phyloP scores from a whole-genome alignment of 768 basidiomycete genomes.

The Sarcodon sp. region DNA sequence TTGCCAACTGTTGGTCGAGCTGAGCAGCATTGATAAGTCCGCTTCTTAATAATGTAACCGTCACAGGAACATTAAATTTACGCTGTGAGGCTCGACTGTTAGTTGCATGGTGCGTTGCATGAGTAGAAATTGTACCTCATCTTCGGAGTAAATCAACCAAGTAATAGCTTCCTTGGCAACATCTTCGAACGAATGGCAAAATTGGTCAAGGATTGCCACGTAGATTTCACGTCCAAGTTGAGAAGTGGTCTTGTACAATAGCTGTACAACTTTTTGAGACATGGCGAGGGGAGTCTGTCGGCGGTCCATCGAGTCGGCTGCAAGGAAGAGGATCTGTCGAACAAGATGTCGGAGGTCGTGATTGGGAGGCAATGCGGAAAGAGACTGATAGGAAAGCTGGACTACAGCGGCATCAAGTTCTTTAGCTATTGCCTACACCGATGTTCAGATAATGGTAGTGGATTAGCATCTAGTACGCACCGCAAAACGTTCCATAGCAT shows the following conservation, averaged over 20 bases:
- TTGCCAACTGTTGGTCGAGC: constrained; percentile 86
- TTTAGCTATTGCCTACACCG: constrained; percentile 24
- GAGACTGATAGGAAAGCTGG: constrained; percentile 60
- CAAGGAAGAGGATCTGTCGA: constrained; percentile 70
- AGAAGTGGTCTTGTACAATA: constrained; percentile 80
- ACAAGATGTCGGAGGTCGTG: constrained; percentile 82
- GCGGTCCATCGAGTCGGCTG: constrained; percentile 66
- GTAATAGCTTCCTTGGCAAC: constrained; percentile 94
- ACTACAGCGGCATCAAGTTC: constrained; percentile 76
- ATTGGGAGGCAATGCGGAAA: constrained; percentile 62
- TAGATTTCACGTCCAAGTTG: constrained; percentile 90
- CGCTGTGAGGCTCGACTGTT: constrained; percentile 38
- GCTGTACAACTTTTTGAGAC: constrained; percentile 94
- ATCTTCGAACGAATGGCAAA: constrained; percentile 83
- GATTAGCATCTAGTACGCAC: constrained; percentile 24
- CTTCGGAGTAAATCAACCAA: constrained; percentile 94
- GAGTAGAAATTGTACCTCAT: constrained; percentile 46
- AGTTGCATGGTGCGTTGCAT: constrained; percentile 6
- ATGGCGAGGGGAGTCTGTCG: constrained; percentile 83
- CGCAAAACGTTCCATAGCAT: constrained; percentile 82
- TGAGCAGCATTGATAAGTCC: constrained; percentile 65
- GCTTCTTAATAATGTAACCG: constrained; percentile 75
- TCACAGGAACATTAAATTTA: constrained; percentile 93
- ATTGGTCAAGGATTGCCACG: constrained; percentile 75
- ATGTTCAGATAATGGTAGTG: neutral